A percentile compares a stretch with the other conserved stretches of the same genome.
Conservation (phyloP, 2,329 filamentous ascomycete species). For the Penicillium italicum region DNA sequence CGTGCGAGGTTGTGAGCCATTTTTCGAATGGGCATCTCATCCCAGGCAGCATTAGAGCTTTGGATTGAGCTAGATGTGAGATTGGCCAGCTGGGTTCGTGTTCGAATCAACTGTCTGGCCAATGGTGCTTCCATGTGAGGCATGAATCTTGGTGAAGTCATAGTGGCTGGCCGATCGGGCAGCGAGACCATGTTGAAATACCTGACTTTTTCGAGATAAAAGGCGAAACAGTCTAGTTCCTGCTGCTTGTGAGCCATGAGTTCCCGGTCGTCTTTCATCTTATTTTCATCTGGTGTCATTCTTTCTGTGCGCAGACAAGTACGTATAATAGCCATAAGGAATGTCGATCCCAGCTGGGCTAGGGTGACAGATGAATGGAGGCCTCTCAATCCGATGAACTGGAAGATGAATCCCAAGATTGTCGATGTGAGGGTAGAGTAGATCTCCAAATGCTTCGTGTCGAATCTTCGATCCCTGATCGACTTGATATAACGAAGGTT, state of each 20-base stretch:
- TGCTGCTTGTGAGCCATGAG: constrained; percentile 27
- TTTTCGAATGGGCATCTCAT: constrained; percentile 28
- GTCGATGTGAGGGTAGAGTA: constrained; percentile 26
- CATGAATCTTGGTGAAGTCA: background rate
- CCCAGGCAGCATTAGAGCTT: constrained; percentile 17
- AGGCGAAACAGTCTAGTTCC: constrained; percentile 34
- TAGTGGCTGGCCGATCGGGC: constrained; percentile 1
- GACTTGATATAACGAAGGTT: constrained; percentile 31
- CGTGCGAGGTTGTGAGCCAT: constrained; percentile 21
- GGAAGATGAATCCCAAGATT: constrained; percentile 35
- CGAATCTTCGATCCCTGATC: constrained; percentile 13
- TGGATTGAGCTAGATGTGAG: constrained; percentile 17
- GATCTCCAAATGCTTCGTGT: constrained; percentile 16
- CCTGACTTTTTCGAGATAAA: constrained; percentile 25
- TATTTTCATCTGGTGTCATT: constrained; percentile 30
- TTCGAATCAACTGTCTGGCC: constrained; percentile 18
- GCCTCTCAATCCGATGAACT: constrained; percentile 40
- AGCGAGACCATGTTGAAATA: constrained; percentile 22
- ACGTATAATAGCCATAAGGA: constrained; percentile 38
- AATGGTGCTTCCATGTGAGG: background rate
- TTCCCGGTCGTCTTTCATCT: constrained; percentile 20
- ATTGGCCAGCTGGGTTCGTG: constrained; percentile 21
- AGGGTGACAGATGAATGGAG: constrained; percentile 38
- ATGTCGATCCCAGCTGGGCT: constrained; percentile 33
- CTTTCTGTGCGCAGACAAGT: constrained; percentile 34